Conservation (phyloP, 176 grass and related monocot species). For the Pontederia crassipes region DNA sequence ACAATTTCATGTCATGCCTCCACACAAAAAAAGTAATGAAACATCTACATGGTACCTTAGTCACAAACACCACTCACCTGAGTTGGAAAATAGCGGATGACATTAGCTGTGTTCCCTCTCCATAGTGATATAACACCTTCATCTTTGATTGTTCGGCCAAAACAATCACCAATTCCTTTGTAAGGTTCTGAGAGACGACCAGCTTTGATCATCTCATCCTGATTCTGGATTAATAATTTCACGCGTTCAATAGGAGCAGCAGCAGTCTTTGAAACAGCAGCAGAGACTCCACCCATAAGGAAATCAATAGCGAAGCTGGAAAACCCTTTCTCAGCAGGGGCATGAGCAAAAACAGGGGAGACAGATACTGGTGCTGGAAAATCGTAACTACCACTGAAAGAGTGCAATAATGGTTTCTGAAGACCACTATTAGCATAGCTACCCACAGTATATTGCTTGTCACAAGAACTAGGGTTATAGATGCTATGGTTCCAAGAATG, state of each 20-base stretch:
- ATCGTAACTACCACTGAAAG: not conserved
- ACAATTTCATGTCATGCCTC: too few relatives aligned
- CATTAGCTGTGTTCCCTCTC: constrained; percentile 21
- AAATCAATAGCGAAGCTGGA: constrained; percentile 14
- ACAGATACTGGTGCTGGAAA: not conserved
- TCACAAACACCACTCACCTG: not conserved
- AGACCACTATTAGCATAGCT: not conserved
- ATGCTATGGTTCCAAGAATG: not conserved
- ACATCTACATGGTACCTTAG: not conserved
- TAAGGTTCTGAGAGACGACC: constrained; percentile 13
- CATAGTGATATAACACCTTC: constrained; percentile 8
- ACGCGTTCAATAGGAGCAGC: constrained; percentile 14
- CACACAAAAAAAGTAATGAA: not conserved
- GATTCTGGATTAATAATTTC: constrained; percentile 16
- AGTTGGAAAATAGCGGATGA: constrained; percentile 16
- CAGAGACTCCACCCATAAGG: constrained; percentile 19
- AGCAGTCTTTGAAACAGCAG: constrained; percentile 16
- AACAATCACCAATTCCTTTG: constrained; percentile 11
- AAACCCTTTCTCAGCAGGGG: constrained; percentile 12
- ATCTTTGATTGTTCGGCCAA: constrained; percentile 11
- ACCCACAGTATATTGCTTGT: not conserved
- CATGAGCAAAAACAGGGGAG: constrained; percentile 12
- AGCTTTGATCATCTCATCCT: constrained; percentile 19
- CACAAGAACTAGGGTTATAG: constrained; percentile 1
- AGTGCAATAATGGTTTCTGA: constrained; percentile 6